Evolutionary conservation across 2,329 filamentous ascomycete species (phyloP).

Genomic region (Trichoderma afroharzianum): DNA sequence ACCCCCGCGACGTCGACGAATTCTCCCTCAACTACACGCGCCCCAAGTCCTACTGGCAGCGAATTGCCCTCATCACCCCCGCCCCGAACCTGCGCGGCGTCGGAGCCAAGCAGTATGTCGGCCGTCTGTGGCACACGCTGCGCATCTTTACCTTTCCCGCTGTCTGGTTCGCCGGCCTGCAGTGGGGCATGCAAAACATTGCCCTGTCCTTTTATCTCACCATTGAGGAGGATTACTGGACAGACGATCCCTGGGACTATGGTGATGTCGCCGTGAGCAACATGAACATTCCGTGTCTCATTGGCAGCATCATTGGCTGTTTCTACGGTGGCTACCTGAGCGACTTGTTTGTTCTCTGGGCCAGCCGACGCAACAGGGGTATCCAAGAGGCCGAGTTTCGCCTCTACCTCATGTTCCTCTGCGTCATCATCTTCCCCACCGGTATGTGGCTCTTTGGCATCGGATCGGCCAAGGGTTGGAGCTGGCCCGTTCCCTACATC

Average conservation of each 20-base stretch:
- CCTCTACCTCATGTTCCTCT: conserved; percentile 48
- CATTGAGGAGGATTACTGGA: conserved; percentile 55
- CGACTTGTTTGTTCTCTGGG: conserved; percentile 53
- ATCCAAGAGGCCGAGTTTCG: conserved; percentile 54
- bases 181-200: conserved; percentile 59
- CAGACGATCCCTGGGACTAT: conserved; percentile 52
- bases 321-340: conserved; percentile 56
- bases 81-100: conserved; percentile 51
- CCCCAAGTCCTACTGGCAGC: conserved; percentile 50
- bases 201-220: conserved; percentile 58
- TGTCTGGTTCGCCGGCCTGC: conserved; percentile 53
- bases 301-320: conserved; percentile 53
- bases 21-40: conserved; percentile 26
- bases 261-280: conserved; percentile 50
- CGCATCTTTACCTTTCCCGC: conserved; percentile 57
- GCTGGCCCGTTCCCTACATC: conserved; percentile 52
- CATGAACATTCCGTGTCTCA: conserved; percentile 55
- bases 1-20: conserved; percentile 21
- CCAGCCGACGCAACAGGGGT: conserved; percentile 50
- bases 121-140: conserved; percentile 51
- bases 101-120: conserved; percentile 51
- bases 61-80: conserved; percentile 53
- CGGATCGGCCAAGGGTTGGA: conserved; percentile 47
- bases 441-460: conserved; percentile 53
- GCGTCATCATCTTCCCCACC: conserved; percentile 46